These are phyloP conservation scores for Fusarium sp. DNA, from an alignment of 2,329 filamentous ascomycete genomes.

Conservation along the genomic window DNA sequence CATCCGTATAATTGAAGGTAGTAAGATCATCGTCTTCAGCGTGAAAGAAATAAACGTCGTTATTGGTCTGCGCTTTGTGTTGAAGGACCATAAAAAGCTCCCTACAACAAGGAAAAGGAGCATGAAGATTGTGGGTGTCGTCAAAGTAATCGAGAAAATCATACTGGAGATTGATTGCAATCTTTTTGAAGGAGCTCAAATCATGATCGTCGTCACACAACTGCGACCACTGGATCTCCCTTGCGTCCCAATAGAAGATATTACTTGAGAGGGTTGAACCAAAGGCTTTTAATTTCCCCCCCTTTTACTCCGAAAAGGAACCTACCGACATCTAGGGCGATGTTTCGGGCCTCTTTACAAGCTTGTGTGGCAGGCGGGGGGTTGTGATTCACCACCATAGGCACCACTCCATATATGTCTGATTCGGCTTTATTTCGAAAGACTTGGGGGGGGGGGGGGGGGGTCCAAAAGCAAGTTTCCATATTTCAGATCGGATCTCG, in stretches of 20 bases:
- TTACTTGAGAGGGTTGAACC: constrained; percentile 5
- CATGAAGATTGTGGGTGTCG: background rate
- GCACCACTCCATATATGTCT: background rate
- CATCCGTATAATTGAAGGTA: background rate
- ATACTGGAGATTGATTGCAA: background rate
- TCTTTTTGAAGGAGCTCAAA: background rate
- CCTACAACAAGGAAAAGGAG: background rate
- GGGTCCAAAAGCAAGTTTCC: constrained; percentile 6
- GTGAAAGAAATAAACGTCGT: constrained; percentile 1
- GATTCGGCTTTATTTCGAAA: background rate
- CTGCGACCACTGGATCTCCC: background rate
- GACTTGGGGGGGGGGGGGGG: no score
- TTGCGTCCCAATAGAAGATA: constrained; percentile 10
- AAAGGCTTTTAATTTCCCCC: constrained; percentile 5
- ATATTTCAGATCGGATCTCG: constrained; percentile 5
- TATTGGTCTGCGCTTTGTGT: background rate
- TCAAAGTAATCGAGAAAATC: background rate
- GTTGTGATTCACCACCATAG: constrained; percentile 15
- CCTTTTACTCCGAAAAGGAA: constrained; percentile 4
- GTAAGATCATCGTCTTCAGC: background rate
- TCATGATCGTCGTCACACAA: background rate
- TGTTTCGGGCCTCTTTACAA: constrained; percentile 6
- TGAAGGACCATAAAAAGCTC: background rate
- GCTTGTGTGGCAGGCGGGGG: constrained; percentile 12
- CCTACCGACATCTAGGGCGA: background rate